Evolutionary conservation across 805 yeast genomes (phyloP).

Genomic region (Sungouiella thailandica): DNA sequence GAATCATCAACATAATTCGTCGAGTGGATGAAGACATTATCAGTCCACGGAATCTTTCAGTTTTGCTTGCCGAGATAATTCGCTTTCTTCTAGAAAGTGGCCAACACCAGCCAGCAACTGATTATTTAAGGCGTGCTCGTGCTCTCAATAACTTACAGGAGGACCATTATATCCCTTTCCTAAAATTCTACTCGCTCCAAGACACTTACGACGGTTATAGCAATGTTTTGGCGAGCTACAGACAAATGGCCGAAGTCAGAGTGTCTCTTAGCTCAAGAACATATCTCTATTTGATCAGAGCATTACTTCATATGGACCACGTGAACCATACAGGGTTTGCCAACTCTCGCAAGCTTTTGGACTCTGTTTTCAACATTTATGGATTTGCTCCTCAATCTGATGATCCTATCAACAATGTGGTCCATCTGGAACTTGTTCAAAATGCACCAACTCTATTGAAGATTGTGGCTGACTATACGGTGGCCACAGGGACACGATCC

Average conservation of each 20-base stretch:
- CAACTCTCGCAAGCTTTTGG: constrained; percentile 26
- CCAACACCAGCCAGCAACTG: constrained; percentile 17
- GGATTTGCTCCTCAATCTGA: constrained; percentile 17
- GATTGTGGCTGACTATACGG: constrained; percentile 22
- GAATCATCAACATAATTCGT: constrained; percentile 11
- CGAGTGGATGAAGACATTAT: constrained; percentile 4
- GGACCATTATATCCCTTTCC: constrained; percentile 25
- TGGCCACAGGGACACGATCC: constrained; percentile 10
- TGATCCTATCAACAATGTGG: constrained; percentile 2
- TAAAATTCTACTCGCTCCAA: constrained; percentile 16
- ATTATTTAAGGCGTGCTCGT: constrained; percentile 15
- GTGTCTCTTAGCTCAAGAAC: constrained; percentile 23
- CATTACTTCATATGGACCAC: constrained; percentile 23
- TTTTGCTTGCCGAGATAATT: constrained; percentile 24
- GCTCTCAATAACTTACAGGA: constrained; percentile 18
- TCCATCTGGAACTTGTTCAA: constrained; percentile 9
- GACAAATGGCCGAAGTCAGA: constrained; percentile 27
- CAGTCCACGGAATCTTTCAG: constrained; percentile 8
- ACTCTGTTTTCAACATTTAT: constrained; percentile 28
- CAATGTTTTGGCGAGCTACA: constrained; percentile 25
- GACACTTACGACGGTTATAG: constrained; percentile 17
- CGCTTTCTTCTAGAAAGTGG: constrained; percentile 16
- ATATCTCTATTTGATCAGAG: constrained; percentile 26
- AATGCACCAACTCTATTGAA: constrained; percentile 19
- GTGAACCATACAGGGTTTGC: constrained; percentile 19